Evolutionary conservation across 768 basidiomycete species (phyloP), one percentile per base, ranked within the genome.

Genomic region (Hygrophoropsis aurantiaca): DNA sequence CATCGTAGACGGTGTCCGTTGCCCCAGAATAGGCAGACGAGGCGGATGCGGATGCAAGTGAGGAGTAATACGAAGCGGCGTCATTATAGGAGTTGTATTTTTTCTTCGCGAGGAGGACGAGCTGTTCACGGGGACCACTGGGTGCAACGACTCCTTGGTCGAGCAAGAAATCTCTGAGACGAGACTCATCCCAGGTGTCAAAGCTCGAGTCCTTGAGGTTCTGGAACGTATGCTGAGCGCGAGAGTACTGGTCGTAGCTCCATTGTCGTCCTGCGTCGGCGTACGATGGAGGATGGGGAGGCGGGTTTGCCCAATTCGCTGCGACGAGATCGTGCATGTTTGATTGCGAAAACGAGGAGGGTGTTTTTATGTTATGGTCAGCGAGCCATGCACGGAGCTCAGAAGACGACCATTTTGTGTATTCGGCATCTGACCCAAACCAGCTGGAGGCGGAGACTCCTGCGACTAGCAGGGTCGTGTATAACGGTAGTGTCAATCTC

Each of bases 81-180:
- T 72, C 67, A 15, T 70, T 74, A 62, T 84, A 89, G 6, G 74
- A 71, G 8, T 71, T 67, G 57, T 87, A 87, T 62, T 80, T 78
- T 51, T 80, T 75, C 70, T 87, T 87, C 21, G 90, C 93, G 33
- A 89, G 74, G 13, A 87, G 68, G 18, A 88, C 73, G 18, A 97
- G 81, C 58, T 92, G 80, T 60, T 97, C 94, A 46, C 78, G 75
- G 2, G 84, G 84, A 2, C 87, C 86, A 23, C 79, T 77, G 11
- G 94, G 94, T 5, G 85, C 79, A 41, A 98, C 81, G 50, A 95
- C 74, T 34, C 94, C 94, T 55, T 95, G 87, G 58, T 89, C 80
- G 44, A 97, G 79, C 10, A 98, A 74, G 68, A 87, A 95, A 52
- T 87, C 74, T 58, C 94, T 81, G 18, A 97, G 74, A 23, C 76